Conservation (phyloP, 371 early-diverging fungal species). For the Smittium culicis region DNA sequence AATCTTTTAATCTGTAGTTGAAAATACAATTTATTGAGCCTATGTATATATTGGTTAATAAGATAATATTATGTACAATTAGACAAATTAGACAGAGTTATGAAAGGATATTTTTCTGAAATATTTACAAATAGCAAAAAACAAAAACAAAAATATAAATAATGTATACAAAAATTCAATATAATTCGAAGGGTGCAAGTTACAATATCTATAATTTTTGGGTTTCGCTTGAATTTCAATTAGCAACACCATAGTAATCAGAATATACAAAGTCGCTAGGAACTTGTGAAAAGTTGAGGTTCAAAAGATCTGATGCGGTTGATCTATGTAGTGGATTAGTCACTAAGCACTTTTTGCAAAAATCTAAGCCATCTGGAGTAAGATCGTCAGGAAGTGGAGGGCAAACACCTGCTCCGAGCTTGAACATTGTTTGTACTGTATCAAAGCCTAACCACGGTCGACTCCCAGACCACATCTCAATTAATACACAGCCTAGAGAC, state of each 20-base stretch:
- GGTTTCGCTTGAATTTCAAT: too few relatives aligned
- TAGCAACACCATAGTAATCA: slow-evolving; percentile 15
- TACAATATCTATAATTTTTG: too few relatives aligned
- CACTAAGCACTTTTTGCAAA: slow-evolving; percentile 48
- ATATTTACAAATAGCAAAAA: too few relatives aligned
- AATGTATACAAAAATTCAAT: too few relatives aligned
- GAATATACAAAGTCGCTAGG: slow-evolving; percentile 21
- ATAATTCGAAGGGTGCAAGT: too few relatives aligned
- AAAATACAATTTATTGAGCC: too few relatives aligned
- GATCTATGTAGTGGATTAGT: slow-evolving; percentile 49
- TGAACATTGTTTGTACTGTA: slow-evolving; percentile 55
- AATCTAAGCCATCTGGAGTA: slow-evolving; percentile 44
- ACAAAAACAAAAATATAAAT: too few relatives aligned
- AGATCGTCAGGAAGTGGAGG: slow-evolving; percentile 56
- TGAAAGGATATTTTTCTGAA: too few relatives aligned
- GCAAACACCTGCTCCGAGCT: slow-evolving; percentile 36
- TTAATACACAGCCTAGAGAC: slow-evolving; percentile 70
- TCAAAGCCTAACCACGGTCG: slow-evolving; percentile 65
- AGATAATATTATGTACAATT: too few relatives aligned
- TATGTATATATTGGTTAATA: too few relatives aligned
- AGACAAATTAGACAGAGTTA: too few relatives aligned
- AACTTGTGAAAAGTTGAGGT: slow-evolving; percentile 23
- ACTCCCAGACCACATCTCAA: slow-evolving; percentile 85
- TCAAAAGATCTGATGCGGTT: slow-evolving; percentile 44
- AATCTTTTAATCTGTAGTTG: too few relatives aligned